Base-by-base conservation (phyloP, 768 basidiomycete species). In the Trametes elegans region DNA sequence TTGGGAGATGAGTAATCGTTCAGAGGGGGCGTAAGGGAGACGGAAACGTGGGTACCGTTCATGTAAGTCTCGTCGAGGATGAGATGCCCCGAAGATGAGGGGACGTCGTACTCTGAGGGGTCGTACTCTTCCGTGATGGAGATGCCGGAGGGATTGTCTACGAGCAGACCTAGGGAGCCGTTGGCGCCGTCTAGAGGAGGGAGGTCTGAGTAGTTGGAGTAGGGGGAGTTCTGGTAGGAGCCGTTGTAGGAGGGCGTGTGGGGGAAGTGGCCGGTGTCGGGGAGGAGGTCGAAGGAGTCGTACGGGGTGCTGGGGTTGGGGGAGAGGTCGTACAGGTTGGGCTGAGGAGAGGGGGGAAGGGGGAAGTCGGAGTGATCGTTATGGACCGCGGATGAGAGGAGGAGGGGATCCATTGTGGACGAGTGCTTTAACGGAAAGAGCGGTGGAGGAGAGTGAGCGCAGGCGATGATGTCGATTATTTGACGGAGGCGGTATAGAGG, bases 201-300 rank as follows among this genome's bases (percentile, higher is more conserved):
- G 18, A 87, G 83, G n/a, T 90, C 88, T 3, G 87, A 87, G 61
- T 81, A 75, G 48, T 69, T 74, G 6, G 86, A 87, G 68, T 77
- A 88, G 8, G 88, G 88, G 0, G 87, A 88, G 70, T 83, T 82
- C 64, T 83, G 79, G 73, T 85, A 85, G 5, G 85, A 87, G 50
- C 80, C 80, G 67, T 80, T 79, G 73, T 83, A 82, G 21, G 80
- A 81, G 7, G 82, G 79, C 0, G 80, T 79, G 63, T 74, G 74
- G 21, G 78, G 76, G 58, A 76, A 79, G n/a, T 72, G 71, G 5
- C 67, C 69, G 44, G 53, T 66, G 62, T 68, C 70, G 38, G 60
- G 64, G 40, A 43, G 55, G 63, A 70, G 72, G 46, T 74, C 77
- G 59, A 72, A 77, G 5, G 71, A 41, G 61, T 79, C 76, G 60